Evolutionary conservation across 805 yeast species (phyloP).

Genomic region (Wickerhamiella musiphila): DNA sequence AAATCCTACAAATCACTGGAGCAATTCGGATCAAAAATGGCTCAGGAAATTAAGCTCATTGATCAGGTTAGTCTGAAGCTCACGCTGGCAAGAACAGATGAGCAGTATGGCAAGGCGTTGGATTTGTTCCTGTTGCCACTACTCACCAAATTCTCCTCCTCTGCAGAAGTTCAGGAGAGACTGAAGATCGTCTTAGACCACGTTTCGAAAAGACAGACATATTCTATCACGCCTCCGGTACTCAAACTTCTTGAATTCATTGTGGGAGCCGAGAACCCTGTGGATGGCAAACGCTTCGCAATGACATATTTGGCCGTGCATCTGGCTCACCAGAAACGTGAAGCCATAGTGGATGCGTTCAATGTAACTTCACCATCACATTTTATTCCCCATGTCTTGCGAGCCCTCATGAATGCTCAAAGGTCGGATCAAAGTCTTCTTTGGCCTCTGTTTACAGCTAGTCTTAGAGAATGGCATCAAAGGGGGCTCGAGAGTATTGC

Average conservation of each 20-base stretch:
- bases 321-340: no score
- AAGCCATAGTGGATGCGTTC: no score
- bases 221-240: constrained; percentile 32
- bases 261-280: no score
- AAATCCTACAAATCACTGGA: no score
- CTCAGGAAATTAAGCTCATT: constrained; percentile 14
- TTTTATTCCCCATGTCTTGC: no score
- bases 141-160: constrained; percentile 59
- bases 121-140: constrained; percentile 57
- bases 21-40: background rate
- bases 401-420: no score
- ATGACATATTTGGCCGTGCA: no score
- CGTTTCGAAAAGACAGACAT: constrained; percentile 26
- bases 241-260: constrained; percentile 30
- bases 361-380: no score
- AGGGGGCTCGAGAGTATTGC: background rate
- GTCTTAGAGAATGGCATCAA: constrained; percentile 1
- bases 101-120: constrained; percentile 43
- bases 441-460: constrained; percentile 8
- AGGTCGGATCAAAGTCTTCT: no score
- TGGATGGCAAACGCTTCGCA: no score
- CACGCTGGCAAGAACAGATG: constrained; percentile 55
- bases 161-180: constrained; percentile 30
- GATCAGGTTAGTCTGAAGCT: constrained; percentile 66
- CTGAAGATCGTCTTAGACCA: constrained; percentile 52